Evolutionary conservation across 495 filamentous ascomycete genomes (phyloP).

Genomic region (Tetracladium setigerum): DNA sequence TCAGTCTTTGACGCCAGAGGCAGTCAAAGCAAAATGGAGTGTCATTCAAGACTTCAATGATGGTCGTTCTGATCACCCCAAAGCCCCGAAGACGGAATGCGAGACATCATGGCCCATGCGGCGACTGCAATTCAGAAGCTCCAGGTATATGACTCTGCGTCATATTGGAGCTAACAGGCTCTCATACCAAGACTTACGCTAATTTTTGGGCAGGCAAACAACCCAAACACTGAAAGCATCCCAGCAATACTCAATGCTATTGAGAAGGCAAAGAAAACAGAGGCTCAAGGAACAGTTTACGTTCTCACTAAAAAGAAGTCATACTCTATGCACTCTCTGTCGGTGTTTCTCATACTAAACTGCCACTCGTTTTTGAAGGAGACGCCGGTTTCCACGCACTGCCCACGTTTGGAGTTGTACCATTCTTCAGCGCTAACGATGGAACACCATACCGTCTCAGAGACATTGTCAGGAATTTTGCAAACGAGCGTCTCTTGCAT

Average conservation of each 20-base stretch:
- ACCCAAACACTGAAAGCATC: too few species aligned
- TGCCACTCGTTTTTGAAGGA: conserved; percentile 64
- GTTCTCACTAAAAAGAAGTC: conserved; percentile 59
- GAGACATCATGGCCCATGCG: conserved; percentile 50
- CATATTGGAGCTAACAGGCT: too few species aligned
- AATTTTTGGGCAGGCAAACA: too few species aligned
- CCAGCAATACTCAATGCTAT: conserved; percentile 39
- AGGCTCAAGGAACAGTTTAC: conserved; percentile 57
- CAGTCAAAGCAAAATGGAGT: conserved; percentile 51
- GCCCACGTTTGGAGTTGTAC: conserved; percentile 70
- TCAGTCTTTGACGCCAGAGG: conserved; percentile 60
- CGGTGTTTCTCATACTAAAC: conserved; percentile 66
- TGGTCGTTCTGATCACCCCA: conserved; percentile 64
- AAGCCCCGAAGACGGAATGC: conserved; percentile 49
- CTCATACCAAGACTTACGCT: conserved; percentile 19
- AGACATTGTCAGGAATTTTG: conserved; percentile 67
- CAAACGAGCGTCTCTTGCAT: conserved; percentile 78
- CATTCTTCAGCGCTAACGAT: conserved; percentile 56
- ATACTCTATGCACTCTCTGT: conserved; percentile 73
- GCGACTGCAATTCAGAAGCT: conserved; percentile 1
- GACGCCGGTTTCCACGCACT: conserved; percentile 64
- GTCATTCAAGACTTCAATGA: conserved; percentile 63
- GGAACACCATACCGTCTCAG: conserved; percentile 48
- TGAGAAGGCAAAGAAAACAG: conserved; percentile 53
- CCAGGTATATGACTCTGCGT: conserved; percentile 23